Evolutionary conservation across 192 early-diverging fungal genomes (phyloP).

Genomic region (Geranomyces michiganensis): DNA sequence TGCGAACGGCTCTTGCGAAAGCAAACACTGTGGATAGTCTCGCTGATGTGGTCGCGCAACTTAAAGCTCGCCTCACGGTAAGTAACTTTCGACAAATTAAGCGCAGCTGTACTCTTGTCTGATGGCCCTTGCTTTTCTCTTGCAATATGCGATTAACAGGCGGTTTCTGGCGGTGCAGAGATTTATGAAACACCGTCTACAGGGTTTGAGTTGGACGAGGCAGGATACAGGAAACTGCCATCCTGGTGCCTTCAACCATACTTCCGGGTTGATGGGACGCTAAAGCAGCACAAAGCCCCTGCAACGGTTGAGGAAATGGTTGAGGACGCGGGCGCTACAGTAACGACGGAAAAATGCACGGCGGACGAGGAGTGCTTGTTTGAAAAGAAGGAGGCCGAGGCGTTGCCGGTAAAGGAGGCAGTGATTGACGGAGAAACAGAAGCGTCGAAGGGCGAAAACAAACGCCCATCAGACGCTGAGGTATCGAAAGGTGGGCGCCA

Average conservation of each 20-base stretch:
- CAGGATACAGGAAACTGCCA: conserved; percentile 63
- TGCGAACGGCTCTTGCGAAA: conserved; percentile 71
- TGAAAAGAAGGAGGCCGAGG: not conserved
- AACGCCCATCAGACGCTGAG: too few relatives aligned
- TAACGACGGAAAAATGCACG: not conserved
- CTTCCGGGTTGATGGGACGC: conserved; percentile 49
- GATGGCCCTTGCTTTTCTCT: too few relatives aligned
- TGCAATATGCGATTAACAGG: conserved; percentile 15
- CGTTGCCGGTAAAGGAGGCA: not conserved
- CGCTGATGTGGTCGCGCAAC: conserved; percentile 52
- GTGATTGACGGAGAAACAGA: not conserved
- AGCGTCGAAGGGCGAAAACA: not conserved
- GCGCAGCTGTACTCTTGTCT: too few relatives aligned
- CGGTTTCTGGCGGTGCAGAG: conserved; percentile 42
- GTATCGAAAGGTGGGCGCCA: not conserved
- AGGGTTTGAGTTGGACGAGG: conserved; percentile 47
- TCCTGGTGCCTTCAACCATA: conserved; percentile 73
- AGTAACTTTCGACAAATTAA: too few relatives aligned
- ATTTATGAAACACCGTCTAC: conserved; percentile 36
- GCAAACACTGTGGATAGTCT: conserved; percentile 65
- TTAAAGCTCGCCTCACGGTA: conserved; percentile 59
- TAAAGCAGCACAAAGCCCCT: not conserved
- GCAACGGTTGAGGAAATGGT: conserved; percentile 1
- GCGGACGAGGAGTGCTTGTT: conserved; percentile 2
- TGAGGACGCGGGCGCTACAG: not conserved